A percentile compares a stretch with the other conserved stretches of the same genome.
These are phyloP conservation scores for Ajuga chamaepitys DNA, from an alignment of 257 asterid species.

Conservation along the genomic window DNA sequence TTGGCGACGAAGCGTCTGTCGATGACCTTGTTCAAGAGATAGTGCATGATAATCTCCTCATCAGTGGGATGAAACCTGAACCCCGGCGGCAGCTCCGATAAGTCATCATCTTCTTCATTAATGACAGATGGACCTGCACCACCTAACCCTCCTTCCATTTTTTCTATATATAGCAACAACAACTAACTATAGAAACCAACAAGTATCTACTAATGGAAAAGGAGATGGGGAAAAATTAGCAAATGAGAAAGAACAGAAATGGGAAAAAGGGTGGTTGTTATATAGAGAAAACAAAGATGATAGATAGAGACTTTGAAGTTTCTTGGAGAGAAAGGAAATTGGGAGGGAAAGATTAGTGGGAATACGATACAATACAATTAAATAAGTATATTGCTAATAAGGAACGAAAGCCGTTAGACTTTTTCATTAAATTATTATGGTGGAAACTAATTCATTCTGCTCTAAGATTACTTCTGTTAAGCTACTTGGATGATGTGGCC, in stretches of 20 bases:
- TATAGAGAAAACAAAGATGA: conserved; percentile 27
- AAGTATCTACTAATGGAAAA: background rate
- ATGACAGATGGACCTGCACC: conserved; percentile 25
- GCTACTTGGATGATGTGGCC: background rate
- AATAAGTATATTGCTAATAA: conserved; percentile 35
- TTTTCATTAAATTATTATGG: conserved; percentile 17
- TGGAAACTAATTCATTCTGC: conserved; percentile 8
- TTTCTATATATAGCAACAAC: background rate
- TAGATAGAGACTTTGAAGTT: conserved; percentile 19
- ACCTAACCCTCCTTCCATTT: conserved; percentile 35
- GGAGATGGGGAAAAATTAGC: conserved; percentile 11
- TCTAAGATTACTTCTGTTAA: conserved; percentile 14
- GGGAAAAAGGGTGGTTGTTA: conserved; percentile 24
- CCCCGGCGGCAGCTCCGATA: conserved; percentile 58
- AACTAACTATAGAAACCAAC: too few species aligned
- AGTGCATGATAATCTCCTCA: conserved; percentile 69
- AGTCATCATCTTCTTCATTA: conserved; percentile 15
- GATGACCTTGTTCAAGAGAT: conserved; percentile 48
- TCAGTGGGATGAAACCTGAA: conserved; percentile 86
- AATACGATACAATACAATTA: too few species aligned
- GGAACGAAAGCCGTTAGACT: conserved; percentile 24
- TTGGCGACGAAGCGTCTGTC: conserved; percentile 40
- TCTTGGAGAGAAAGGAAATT: conserved; percentile 47
- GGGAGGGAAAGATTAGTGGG: conserved; percentile 22
- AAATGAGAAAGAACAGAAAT: conserved; percentile 37